phyloP scores from a whole-genome alignment of 2,329 filamentous ascomycete genomes.

The Aspergillus calidoustus region DNA sequence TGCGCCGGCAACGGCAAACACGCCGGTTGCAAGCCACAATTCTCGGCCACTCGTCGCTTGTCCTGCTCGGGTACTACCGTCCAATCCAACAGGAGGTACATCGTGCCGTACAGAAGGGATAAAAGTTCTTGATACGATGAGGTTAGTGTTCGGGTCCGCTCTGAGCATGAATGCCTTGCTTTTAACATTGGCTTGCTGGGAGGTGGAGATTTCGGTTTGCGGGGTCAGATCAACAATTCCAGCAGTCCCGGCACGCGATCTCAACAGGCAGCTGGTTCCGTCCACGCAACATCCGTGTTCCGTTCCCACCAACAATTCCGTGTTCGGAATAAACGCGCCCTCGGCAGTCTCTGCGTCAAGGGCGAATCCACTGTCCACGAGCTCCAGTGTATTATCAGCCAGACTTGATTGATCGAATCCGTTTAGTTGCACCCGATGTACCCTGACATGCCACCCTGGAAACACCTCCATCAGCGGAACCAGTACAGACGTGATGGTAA shows the following conservation, averaged over 20 bases:
- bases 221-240: neutral
- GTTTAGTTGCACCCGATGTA: slow-evolving; percentile 17
- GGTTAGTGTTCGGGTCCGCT: slow-evolving; percentile 19
- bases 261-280: neutral
- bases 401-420: too few relatives aligned
- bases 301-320: neutral
- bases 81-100: neutral
- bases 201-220: neutral
- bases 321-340: neutral
- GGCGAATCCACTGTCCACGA: slow-evolving; percentile 16
- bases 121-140: slow-evolving; percentile 10
- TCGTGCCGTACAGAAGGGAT: slow-evolving; percentile 11
- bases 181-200: neutral
- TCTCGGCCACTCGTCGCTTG: neutral
- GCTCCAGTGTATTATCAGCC: neutral
- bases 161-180: slow-evolving; percentile 2
- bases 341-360: slow-evolving; percentile 1
- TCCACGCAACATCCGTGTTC: neutral
- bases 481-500: slow-evolving; percentile 20
- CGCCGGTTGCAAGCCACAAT: slow-evolving; percentile 8
- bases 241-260: neutral
- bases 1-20: slow-evolving; percentile 14
- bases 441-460: slow-evolving; percentile 27
- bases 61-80: too few relatives aligned
- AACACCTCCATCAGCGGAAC: slow-evolving; percentile 19